These are phyloP conservation scores for Herpomyces periplanetae DNA, from an alignment of 2,329 filamentous ascomycete species.

Conservation along the genomic window DNA sequence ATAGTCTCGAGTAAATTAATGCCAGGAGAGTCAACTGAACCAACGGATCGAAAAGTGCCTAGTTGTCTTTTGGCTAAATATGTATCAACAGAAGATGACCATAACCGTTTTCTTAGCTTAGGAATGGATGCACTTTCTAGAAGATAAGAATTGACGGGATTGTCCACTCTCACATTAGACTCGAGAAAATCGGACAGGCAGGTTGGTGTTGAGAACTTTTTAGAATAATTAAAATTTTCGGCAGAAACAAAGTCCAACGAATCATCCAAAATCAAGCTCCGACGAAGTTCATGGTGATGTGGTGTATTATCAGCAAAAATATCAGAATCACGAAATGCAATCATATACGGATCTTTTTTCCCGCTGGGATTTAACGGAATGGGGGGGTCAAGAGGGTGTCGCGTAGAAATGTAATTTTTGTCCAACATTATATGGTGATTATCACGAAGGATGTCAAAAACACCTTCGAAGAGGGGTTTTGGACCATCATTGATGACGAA, in stretches of 20 bases:
- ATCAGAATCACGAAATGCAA: constrained; percentile 71
- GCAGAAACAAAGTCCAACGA: too few relatives aligned
- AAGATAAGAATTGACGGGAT: constrained; percentile 20
- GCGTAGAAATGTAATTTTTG: constrained; percentile 29
- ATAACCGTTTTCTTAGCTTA: constrained; percentile 15
- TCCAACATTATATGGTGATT: constrained; percentile 54
- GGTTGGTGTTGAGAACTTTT: constrained; percentile 8
- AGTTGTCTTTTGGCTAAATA: constrained; percentile 28
- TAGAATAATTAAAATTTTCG: constrained; percentile 16
- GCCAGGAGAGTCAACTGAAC: constrained; percentile 31
- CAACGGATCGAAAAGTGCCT: constrained; percentile 24
- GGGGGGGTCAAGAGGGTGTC: constrained; percentile 26
- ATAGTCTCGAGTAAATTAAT: constrained; percentile 42
- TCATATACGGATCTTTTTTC: constrained; percentile 40
- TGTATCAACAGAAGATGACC: constrained; percentile 19
- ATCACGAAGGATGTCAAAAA: constrained; percentile 39
- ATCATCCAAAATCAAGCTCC: too few relatives aligned
- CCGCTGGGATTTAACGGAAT: constrained; percentile 11
- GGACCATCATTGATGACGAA: constrained; percentile 34
- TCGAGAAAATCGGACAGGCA: constrained; percentile 35
- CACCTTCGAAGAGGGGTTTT: constrained; percentile 51
- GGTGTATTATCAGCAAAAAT: constrained; percentile 12
- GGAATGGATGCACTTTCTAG: constrained; percentile 12
- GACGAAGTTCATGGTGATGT: too few relatives aligned
- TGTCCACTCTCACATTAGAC: constrained; percentile 35